A percentile compares a stretch with the other conserved stretches of the same genome.
These are phyloP conservation scores for Microthlaspi erraticum DNA, from an alignment of 345 rosid species.

Conservation along the genomic window DNA sequence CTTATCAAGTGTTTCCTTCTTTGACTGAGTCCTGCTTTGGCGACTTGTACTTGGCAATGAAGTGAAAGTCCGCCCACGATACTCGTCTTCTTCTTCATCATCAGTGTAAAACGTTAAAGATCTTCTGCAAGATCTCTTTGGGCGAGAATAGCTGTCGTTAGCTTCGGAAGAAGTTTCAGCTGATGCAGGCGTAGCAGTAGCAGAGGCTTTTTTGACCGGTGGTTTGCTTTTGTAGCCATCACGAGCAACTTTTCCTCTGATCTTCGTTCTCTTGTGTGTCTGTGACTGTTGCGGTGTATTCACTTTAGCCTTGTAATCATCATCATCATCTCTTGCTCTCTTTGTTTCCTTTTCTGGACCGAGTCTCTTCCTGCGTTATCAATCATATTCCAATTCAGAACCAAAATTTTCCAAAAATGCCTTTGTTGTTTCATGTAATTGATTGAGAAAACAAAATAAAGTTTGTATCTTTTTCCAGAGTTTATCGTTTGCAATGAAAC, in stretches of 20 bases:
- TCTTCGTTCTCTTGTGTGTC: conserved; percentile 67
- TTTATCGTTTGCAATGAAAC: too few relatives aligned
- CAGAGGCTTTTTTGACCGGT: conserved; percentile 50
- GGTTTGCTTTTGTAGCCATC: conserved; percentile 54
- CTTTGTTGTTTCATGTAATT: too few relatives aligned
- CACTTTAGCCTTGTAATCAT: not conserved
- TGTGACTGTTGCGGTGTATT: conserved; percentile 33
- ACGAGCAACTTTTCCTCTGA: conserved; percentile 68
- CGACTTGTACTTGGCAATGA: conserved; percentile 4
- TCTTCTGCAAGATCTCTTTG: conserved; percentile 55
- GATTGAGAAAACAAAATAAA: too few relatives aligned
- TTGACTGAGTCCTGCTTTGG: too few relatives aligned
- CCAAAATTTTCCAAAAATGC: too few relatives aligned
- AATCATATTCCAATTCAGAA: not conserved
- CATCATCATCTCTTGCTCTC: conserved; percentile 23
- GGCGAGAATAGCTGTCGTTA: conserved; percentile 23
- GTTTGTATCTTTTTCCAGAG: too few relatives aligned
- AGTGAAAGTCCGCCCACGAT: conserved; percentile 7
- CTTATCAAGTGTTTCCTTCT: not conserved
- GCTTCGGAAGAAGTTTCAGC: conserved; percentile 42
- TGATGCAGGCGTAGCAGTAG: conserved; percentile 10
- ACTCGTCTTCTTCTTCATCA: conserved; percentile 13
- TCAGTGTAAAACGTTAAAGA: conserved; percentile 36
- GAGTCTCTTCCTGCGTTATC: conserved; percentile 27
- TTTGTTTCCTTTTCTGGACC: conserved; percentile 12